Base-by-base conservation (phyloP, 768 basidiomycete species). In the Trametes punicea region DNA sequence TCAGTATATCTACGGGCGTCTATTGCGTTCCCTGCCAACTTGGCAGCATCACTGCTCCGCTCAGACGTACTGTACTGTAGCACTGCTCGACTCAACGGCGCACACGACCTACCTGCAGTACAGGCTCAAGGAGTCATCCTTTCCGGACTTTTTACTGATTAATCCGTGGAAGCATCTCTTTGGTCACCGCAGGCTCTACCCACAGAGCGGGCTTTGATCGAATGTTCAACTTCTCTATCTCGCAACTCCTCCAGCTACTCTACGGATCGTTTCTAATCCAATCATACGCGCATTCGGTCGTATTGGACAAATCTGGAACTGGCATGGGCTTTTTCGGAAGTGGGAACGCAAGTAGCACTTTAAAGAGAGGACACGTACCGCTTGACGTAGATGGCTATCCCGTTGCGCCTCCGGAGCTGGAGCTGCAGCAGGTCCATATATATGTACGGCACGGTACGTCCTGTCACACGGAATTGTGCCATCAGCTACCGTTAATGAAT, bases 391-490 rank as follows among this genome's bases (percentile, higher is more conserved):
- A 83, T 21, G 70, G 70, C 7, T 90, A 90, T 64, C 81, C 83
- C 3, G 66, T 74, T 30, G 78, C 83, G 0, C 88, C 88, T 2
- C 55, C 69, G 2, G 77, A 72, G 23, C 73, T 90, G 16, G 56
- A 74, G 61, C 72, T 90, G 36, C 77, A 85, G 65, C 88, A 90
- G 67, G 86, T 90, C 10, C 85, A 90, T 66, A 69, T 90, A 34
- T 90, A 82, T 64, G 80, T 87, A 4, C 77, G 89, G 23, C 89
- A 91, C 67, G 88, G 88, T 88, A 53, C 45, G 82, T 72, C 51
- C 39, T n/a, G 10, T 10, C 36, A 38, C 40, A 23, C 40, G 21
- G n/a, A 21, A 6, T 23, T 41, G 40, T 41, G 40, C 34, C 26
- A 6, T 34, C 21, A 21, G 25, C n/a, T 51, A 31, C 31, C 31